These are phyloP conservation scores for Amanita fuliginea DNA, from an alignment of 768 basidiomycete species.

Conservation along the genomic window DNA sequence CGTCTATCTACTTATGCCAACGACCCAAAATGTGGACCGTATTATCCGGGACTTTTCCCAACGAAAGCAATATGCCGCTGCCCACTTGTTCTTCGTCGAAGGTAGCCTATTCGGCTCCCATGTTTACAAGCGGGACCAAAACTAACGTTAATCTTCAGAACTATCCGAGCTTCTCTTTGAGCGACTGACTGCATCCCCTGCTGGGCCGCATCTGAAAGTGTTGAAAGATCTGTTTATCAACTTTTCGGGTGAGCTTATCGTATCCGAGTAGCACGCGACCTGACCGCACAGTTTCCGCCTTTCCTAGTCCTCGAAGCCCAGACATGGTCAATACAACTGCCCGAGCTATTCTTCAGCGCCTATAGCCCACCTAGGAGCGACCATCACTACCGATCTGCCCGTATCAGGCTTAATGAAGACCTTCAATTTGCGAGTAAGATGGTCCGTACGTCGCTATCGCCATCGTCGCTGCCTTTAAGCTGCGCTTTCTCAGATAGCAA, in stretches of 20 bases:
- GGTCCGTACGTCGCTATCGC: constrained; percentile 26
- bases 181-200: constrained; percentile 61
- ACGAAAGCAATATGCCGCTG: constrained; percentile 65
- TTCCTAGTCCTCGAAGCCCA: constrained; percentile 76
- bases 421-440: constrained; percentile 63
- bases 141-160: constrained; percentile 29
- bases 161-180: constrained; percentile 72
- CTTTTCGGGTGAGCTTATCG: constrained; percentile 65
- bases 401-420: constrained; percentile 80
- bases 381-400: constrained; percentile 50
- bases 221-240: constrained; percentile 87
- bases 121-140: background rate
- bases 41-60: constrained; percentile 74
- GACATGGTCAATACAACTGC: constrained; percentile 69
- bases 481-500: constrained; percentile 50
- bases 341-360: constrained; percentile 77
- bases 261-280: background rate
- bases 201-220: constrained; percentile 64
- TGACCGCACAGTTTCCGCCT: background rate
- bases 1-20: constrained; percentile 90
- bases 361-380: constrained; percentile 78
- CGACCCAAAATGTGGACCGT: constrained; percentile 85
- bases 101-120: constrained; percentile 28
- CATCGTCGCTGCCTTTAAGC: constrained; percentile 1
- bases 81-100: constrained; percentile 91